Base-by-base conservation (phyloP, 768 basidiomycete species). In the Mycena albidolilacea region DNA sequence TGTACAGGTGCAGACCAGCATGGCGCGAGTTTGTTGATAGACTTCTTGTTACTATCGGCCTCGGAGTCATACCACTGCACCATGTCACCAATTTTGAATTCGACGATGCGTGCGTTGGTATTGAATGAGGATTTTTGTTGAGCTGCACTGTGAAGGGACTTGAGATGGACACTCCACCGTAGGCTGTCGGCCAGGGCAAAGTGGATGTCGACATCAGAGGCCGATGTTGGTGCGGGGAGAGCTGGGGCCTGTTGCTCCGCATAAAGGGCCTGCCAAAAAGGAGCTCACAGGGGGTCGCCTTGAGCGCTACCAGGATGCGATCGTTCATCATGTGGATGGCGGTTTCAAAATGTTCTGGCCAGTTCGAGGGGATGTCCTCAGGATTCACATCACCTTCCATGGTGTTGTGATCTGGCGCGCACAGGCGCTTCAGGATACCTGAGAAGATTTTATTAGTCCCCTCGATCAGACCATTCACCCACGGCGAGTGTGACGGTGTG, bases 211-310 rank as follows among this genome's bases (percentile, higher is more conserved):
- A 66, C 70, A 17, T 76, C 66, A 64, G 30, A 17, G 1, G 46
- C 7, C 1, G 58, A 54, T 5, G 72, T 70, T 6, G 72, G 72
- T 3, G 30, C 1, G 9, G 21, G 19, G 11, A 4, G 11, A 37
- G 58, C 4, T 14, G 59, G 50, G 15, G 52, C 0, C 8, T 37
- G 21, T 5, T 50, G 23, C 37, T 74, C 72, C 4, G 64, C 4
- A 64, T 81, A 58, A 84, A 71, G 0, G 79, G 76, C 5, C 82
- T 52, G 0, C 82, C 81, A 0, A 85, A 76, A 1, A 85, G 71
- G 0, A 85, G 73, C 69, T 85, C 84, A 30, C 81, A 80, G 2
- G 72, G 73, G 1, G 44, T 69, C 0, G 64, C 64, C 5, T 70
- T 66, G 14, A 74, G 52, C 5, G 68, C 58, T 1, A 82, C 79